Base-by-base conservation (phyloP, 805 yeast genomes). In the Kodamaea restingae region DNA sequence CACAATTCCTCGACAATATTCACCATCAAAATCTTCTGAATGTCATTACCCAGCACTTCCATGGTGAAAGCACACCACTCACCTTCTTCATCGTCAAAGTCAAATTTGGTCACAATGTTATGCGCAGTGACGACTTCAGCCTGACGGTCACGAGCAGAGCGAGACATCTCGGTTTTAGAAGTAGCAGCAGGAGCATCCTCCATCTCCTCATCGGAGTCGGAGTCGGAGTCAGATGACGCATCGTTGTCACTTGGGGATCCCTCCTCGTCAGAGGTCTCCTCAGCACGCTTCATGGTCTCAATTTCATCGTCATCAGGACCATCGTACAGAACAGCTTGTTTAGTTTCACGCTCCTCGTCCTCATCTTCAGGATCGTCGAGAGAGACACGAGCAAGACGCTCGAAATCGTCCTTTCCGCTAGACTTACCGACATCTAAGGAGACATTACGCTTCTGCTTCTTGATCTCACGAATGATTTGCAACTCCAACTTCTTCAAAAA, bases 281-380 rank as follows among this genome's bases (percentile, higher is more conserved):
- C 91, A 36, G 85, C 95, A 54, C 75, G 75, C 63, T 81, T 81
- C 90, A 87, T 85, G 37, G 86, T 85, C 59, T 88, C 97, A 44
- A 86, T 70, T 57, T 90, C 97, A 21, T 88, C 98, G 46, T 90
- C 97, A 64, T 90, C 98, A 24, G 96, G 96, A 11, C 80, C 95
- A 47, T 90, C 98, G 52, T 88, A 88, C 2, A 96, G 88, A 28
- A 85, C 91, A 12, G 95, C 81, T 65, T 90, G 95, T 52, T 88
- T 87, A 47, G 70, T 75, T 43, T 73, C 64, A 53, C 73, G 78
- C 44, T 77, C 87, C 46, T 80, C 83, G 33, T 72, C 74, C 36
- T 72, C 80, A 40, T 76, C 82, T 38, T 80, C 86, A 41, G 75
- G 83, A 22, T 66, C 79, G 18, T 37, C 40, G 18, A 37, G 36